Conservation (phyloP, 2,329 filamentous ascomycete genomes). For the Neopestalotiopsis sp. region DNA sequence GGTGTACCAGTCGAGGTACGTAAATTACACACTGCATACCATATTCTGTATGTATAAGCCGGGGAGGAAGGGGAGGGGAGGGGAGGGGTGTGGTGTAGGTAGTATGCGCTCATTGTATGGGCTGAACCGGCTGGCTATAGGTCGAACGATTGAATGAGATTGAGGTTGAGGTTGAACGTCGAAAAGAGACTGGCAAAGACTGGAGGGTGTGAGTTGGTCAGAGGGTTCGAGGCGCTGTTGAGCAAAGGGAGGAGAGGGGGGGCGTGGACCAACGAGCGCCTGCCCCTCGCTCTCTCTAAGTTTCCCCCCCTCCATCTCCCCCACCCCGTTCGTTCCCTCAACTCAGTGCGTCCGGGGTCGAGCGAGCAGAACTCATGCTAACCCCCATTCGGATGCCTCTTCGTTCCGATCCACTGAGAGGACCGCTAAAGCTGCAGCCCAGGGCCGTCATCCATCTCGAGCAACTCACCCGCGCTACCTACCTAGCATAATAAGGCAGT, state of each 20-base stretch:
- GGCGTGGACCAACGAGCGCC: background rate
- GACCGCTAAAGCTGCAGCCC: slow-evolving; percentile 14
- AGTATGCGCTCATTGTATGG: background rate
- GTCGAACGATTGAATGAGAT: background rate
- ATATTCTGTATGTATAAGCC: background rate
- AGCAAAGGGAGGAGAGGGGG: background rate
- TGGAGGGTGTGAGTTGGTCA: background rate
- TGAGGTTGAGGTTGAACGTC: background rate
- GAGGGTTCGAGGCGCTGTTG: background rate
- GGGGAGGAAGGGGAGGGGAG: background rate
- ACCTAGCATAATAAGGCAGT: slow-evolving; percentile 1
- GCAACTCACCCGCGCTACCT: slow-evolving; percentile 14
- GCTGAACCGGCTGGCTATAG: background rate
- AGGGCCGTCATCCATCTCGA: slow-evolving; percentile 17
- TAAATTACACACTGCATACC: background rate
- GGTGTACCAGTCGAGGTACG: background rate
- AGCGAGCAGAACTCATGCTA: background rate
- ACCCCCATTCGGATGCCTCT: slow-evolving; percentile 11
- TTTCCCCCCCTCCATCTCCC: background rate
- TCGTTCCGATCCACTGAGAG: slow-evolving; percentile 17
- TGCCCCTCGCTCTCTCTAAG: background rate
- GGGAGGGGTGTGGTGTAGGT: no score
- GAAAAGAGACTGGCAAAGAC: no score
- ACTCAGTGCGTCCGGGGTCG: background rate
- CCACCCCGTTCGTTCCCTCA: background rate